Evolutionary conservation across 2,329 filamentous ascomycete species (phyloP), one percentile per base, ranked within the genome.

Genomic region (Kalaharituber pfeilii): DNA sequence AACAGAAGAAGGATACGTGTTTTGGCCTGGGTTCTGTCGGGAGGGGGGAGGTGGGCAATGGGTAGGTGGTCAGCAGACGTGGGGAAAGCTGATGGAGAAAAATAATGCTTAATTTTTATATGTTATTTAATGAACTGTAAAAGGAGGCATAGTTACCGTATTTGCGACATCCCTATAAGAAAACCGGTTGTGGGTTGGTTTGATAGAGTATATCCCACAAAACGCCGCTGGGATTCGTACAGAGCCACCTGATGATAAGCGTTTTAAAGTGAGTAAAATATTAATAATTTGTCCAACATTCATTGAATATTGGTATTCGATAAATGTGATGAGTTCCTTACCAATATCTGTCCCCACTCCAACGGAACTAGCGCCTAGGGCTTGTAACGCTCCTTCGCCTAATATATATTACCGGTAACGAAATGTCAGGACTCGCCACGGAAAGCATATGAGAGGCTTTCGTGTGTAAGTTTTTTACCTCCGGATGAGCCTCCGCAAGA

Each of bases 401-500:
- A 2, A 20, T 6, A 27, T n/a, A n/a, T 8, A 44, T 15, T 22
- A 22, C 3, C 24, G 30, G 6, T 22, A 47, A 3, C 20, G 13
- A 47, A 25, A 22, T 47, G 42, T 47, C 42, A 47, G 42, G 25
- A 25, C 15, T 22, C 18, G 20, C 13, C 22, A 9, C 20, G 22
- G 22, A 47, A 20, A 22, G 11, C 6, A 47, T 11, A 47, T 39
- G 33, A 1, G 33, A 39, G 3, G 33, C 15, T 4, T 39, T 18
- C 15, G 33, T 15, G 20, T 15, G 20, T 1, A 8, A 24, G 6
- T 3, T 20, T 22, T 1, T 22, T 44, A 56, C 54, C 69, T 1
- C 69, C 69, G 0, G 68, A 68, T 24, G 65, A 67, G 7, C 69
- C 69, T 25, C 69, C 68, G 20, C 62, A 62, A 1, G 65, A 65